These are phyloP conservation scores for Aaosphaeria arxii DNA, from an alignment of 2,329 filamentous ascomycete species.

Conservation along the genomic window DNA sequence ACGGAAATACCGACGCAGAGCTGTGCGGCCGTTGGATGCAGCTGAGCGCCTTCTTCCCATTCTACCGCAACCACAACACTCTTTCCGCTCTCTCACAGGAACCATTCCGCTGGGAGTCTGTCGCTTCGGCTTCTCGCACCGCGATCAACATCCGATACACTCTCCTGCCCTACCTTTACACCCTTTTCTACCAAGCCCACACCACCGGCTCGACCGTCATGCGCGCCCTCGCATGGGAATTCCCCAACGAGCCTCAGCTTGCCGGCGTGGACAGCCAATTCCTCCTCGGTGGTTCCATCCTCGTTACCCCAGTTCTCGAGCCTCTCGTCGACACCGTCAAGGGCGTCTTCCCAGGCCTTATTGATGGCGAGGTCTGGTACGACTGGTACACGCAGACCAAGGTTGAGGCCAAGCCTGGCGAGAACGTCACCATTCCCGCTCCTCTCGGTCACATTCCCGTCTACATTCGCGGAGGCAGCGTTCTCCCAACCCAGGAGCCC, in stretches of 20 bases:
- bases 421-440: constrained; percentile 60
- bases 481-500: constrained; percentile 67
- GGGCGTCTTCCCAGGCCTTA: constrained; percentile 67
- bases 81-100: constrained; percentile 63
- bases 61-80: constrained; percentile 74
- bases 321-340: constrained; percentile 60
- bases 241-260: constrained; percentile 66
- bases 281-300: constrained; percentile 62
- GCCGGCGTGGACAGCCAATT: constrained; percentile 69
- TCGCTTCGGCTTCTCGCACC: constrained; percentile 60
- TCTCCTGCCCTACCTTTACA: constrained; percentile 74
- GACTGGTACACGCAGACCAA: constrained; percentile 72
- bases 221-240: constrained; percentile 72
- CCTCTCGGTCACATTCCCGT: constrained; percentile 69
- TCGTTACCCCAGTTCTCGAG: constrained; percentile 66
- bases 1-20: constrained; percentile 64
- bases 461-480: constrained; percentile 64
- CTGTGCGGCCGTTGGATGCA: constrained; percentile 75
- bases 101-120: constrained; percentile 67
- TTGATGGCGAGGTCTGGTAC: constrained; percentile 64
- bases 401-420: constrained; percentile 50
- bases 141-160: constrained; percentile 71
- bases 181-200: constrained; percentile 65
- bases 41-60: constrained; percentile 70
- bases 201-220: constrained; percentile 66